Base-by-base conservation (phyloP, 192 early-diverging fungal species). In the Coemansia sp. region DNA sequence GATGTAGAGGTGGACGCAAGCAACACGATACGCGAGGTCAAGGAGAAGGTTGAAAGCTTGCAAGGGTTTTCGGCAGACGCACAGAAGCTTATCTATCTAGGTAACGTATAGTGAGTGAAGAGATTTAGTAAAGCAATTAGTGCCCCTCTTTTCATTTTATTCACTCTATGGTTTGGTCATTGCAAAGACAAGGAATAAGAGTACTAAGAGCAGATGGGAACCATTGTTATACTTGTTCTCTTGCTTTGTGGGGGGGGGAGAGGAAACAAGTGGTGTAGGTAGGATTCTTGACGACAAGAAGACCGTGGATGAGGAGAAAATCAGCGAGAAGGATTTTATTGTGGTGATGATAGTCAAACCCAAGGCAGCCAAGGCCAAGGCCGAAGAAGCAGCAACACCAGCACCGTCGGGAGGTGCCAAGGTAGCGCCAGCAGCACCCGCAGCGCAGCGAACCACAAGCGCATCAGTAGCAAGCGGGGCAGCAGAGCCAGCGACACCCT, bases 271-370 rank as follows among this genome's bases (percentile, higher is more conserved):
- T n/a, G 32, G 32, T 32, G 32, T 71, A 65, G 59, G 95, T 68
- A 96, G 97, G 79, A 94, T 97, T 69, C 87, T 98, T 18, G 80
- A 67, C 12, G 91, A 98, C 77, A 87, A 84, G 46, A 86, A 90
- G 63, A 87, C 90, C 2, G 78, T 98, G 9, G 87, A 78, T 18
- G 86, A 89, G 37, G 88, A 88, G 67, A 89, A 91, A 37, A 91
- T 97, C 62, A 84, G 67, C 19, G 96, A 98, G 71, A 95, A 91
- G 76, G 93, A 95, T 64, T 98, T 98, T 76, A 80, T 98, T 73
- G 96, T 98, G 46, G 86, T 95, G 8, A 98, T 98, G 96, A 88
- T 92, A 10, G 87, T 89, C 69, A 97, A 97, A 89, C n/a, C 68
- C 61, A 70, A 67, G 68, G 42, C 66, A 8, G 66, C 87, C 16